Percentiles rank a stretch among this genome's conserved stretches.
These are phyloP conservation scores for Plasmodium reichenowi DNA, from an alignment of 169 alveolate species.

Conservation along the genomic window DNA sequence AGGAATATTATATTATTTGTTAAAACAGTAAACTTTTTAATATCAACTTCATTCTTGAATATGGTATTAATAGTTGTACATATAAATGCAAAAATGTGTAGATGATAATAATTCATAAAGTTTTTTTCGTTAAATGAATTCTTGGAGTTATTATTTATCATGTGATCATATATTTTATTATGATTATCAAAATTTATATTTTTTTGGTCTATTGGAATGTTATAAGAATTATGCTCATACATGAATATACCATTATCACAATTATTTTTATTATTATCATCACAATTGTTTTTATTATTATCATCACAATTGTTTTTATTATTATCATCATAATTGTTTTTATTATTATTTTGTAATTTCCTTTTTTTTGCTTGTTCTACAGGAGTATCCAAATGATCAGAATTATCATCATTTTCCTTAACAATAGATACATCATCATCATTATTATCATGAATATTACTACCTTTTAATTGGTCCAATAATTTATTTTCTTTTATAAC, in stretches of 20 bases:
- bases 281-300: no score
- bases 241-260: neutral
- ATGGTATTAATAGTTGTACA: slow-evolving; percentile 35
- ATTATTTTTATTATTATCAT: neutral
- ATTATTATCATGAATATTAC: no score
- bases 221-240: neutral
- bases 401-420: no score
- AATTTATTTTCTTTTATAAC: neutral
- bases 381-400: no score
- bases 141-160: neutral
- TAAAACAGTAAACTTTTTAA: slow-evolving; percentile 25
- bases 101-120: slow-evolving; percentile 14
- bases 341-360: no score
- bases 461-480: no score
- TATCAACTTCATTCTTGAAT: slow-evolving; percentile 36
- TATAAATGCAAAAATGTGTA: slow-evolving; percentile 58
- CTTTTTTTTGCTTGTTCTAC: no score
- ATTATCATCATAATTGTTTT: no score
- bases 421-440: no score
- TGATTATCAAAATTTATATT: neutral
- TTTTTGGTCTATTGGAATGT: neutral
- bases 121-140: neutral
- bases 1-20: slow-evolving; percentile 55
- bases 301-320: no score
- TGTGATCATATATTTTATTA: neutral